Conservation (phyloP, 2,329 filamentous ascomycete genomes). For the Emergomyces orientalis region DNA sequence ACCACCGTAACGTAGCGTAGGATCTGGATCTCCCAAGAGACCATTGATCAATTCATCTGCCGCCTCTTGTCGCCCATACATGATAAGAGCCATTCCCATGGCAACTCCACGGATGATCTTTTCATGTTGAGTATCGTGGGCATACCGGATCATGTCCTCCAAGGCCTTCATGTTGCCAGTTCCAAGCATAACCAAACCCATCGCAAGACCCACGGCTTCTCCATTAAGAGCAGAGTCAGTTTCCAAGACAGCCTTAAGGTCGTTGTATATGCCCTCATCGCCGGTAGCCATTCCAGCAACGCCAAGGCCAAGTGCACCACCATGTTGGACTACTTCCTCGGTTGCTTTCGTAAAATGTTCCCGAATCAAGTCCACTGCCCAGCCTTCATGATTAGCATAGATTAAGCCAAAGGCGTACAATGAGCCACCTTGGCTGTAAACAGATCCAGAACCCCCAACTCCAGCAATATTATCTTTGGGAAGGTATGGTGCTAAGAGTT, state of each 20-base stretch:
- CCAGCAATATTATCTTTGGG: slow-evolving; percentile 56
- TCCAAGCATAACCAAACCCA: slow-evolving; percentile 97
- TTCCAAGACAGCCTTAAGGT: slow-evolving; percentile 79
- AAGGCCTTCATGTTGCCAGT: slow-evolving; percentile 91
- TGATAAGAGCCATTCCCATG: slow-evolving; percentile 94
- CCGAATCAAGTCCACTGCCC: slow-evolving; percentile 51
- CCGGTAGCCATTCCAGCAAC: slow-evolving; percentile 97
- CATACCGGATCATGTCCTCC: slow-evolving; percentile 95
- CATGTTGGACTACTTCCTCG: slow-evolving; percentile 85
- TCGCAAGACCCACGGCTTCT: slow-evolving; percentile 87
- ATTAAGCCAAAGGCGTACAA: slow-evolving; percentile 93
- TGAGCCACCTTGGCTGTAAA: slow-evolving; percentile 92
- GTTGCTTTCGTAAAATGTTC: slow-evolving; percentile 43
- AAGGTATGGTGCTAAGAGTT: slow-evolving; percentile 88
- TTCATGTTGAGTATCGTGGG: slow-evolving; percentile 95
- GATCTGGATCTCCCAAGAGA: slow-evolving; percentile 84
- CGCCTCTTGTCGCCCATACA: slow-evolving; percentile 91
- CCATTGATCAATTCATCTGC: slow-evolving; percentile 92
- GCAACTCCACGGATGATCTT: slow-evolving; percentile 96
- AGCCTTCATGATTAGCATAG: slow-evolving; percentile 92
- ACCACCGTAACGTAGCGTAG: slow-evolving; percentile 87
- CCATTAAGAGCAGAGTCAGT: slow-evolving; percentile 93
- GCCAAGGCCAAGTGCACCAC: slow-evolving; percentile 86
- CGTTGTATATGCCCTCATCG: slow-evolving; percentile 80
- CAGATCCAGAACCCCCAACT: slow-evolving; percentile 67